Evolutionary conservation across 495 filamentous ascomycete genomes (phyloP), one percentile per base, ranked within the genome.

Genomic region (Tuber calosporum): DNA sequence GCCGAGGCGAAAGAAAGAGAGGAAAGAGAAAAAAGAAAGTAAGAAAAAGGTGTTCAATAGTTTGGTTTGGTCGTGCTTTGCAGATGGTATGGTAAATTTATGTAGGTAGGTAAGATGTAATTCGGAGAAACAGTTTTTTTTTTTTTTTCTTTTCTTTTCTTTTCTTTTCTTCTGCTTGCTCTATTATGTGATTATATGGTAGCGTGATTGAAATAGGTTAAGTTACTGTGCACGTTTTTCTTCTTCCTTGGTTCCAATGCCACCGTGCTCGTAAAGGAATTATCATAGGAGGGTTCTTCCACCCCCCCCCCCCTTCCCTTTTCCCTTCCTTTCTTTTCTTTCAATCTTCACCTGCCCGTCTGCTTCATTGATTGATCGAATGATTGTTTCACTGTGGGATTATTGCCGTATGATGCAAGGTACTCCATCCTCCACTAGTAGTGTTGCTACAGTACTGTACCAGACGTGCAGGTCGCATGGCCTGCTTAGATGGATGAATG

Each of bases 201-300:
- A 62, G 53, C 53, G 53, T 62, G 53, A 62, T 62, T 34, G 53
- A 17, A 62, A 62, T 62, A 62, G 53, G 53, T 62, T 62, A 62
- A 62, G 26, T 62, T 34, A 34, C 26, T 17, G 13, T 34, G 53
- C 53, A 62, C 26, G 5, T 30, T 62, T 30, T 62, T 13, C 20
- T 8, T 53, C 45, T 26, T 34, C 13, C 3, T 62, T 34, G 9
- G 26, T 62, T 17, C 26, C 26, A 53, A 53, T 53, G 45, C 7
- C 22, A 53, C 20, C 22, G 45, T 26, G 8, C 20, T 53, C 22
- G 45, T 53, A 2, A 22, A 53, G 22, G 45, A 11, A 22, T 9
- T 53, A 53, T 53, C 45, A 53, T 53, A 53, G 45, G 45, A 53
- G 20, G 9, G 22, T 11, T 22, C 53, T 62, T 34, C 17, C 17